Base-by-base conservation (phyloP, 179 eudicot species). In the Heliamphora pulchella region DNA sequence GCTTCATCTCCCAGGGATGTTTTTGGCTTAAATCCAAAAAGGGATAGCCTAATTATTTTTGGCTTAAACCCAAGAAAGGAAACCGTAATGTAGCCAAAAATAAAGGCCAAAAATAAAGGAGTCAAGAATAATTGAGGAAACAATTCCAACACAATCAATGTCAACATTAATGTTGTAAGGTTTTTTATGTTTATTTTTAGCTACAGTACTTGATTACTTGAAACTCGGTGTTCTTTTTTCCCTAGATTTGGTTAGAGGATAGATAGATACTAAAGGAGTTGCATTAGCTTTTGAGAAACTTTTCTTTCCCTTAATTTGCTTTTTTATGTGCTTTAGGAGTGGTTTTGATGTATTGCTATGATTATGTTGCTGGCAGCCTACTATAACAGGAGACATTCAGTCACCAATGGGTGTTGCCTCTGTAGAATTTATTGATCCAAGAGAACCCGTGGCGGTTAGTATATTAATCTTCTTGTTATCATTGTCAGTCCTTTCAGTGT, bases 391-490 rank as follows among this genome's bases (percentile, higher is more conserved):
- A 78, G 98, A 94, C 84, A 91, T 94, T 81, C 93, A 90, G 84
- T 87, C 98, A 76, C 98, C 98, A 80, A 64, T 91, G 90, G 97
- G 88, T 78, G 88, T 87, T 77, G 92, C 98, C 66, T 77, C 94
- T 43, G 97, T 94, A 71, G 98, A 94, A 81, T 94, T 94, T 82
- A 78, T 94, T 78, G 97, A 94, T 89, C 96, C 98, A 69, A 87
- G 96, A 82, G 97, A 94, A 87, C 97, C 97, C 59, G 88, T 93
- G 14, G 88, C 88, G 87, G 98, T 94, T 80, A 92, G 98, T 89
- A 47, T 79, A 59, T 78, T 48, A 53, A 0, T 78, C 65, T 73
- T 71, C 71, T 58, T 68, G 71, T 75, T 64, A 43, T 46, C 63
- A 74, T 13, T 54, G 13, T 74, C 14, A 17, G 20, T 55, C 77